Evolutionary conservation across 768 basidiomycete genomes (phyloP).

Genomic region (Kwoniella europaea): DNA sequence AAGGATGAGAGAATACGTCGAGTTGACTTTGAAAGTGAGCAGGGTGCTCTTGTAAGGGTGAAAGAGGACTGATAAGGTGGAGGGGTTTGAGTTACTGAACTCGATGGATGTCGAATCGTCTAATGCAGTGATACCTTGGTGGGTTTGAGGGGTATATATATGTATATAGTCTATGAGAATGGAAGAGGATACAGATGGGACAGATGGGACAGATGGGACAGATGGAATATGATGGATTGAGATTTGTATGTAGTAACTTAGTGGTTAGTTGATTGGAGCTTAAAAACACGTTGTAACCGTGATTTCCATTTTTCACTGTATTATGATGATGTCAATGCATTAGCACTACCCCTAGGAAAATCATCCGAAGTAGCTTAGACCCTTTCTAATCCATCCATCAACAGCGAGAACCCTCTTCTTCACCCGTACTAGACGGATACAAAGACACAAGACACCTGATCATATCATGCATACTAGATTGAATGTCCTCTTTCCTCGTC

Average conservation of each 20-base stretch:
- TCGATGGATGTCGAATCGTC: background rate
- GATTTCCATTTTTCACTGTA: background rate
- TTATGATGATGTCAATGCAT: conserved; percentile 5
- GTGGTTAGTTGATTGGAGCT: conserved; percentile 1
- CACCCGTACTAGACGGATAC: background rate
- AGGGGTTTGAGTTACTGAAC: background rate
- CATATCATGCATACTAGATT: background rate
- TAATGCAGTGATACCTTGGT: too few relatives aligned
- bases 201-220: background rate
- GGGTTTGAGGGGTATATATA: background rate
- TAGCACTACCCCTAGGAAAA: conserved; percentile 4
- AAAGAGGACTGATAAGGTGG: background rate
- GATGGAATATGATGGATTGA: background rate
- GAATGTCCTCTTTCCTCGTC: conserved; percentile 8
- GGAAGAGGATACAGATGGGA: background rate
- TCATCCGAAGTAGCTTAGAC: conserved; percentile 7
- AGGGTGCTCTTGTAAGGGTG: conserved; percentile 8
- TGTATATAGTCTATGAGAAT: background rate
- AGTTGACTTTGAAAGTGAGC: background rate
- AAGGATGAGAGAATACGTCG: too few relatives aligned
- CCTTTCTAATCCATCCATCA: background rate
- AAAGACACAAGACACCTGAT: background rate
- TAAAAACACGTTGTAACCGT: conserved; percentile 12
- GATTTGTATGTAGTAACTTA: background rate
- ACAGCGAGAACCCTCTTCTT: background rate